phyloP scores from a whole-genome alignment of 345 rosid genomes.

The Populus euphratica region DNA sequence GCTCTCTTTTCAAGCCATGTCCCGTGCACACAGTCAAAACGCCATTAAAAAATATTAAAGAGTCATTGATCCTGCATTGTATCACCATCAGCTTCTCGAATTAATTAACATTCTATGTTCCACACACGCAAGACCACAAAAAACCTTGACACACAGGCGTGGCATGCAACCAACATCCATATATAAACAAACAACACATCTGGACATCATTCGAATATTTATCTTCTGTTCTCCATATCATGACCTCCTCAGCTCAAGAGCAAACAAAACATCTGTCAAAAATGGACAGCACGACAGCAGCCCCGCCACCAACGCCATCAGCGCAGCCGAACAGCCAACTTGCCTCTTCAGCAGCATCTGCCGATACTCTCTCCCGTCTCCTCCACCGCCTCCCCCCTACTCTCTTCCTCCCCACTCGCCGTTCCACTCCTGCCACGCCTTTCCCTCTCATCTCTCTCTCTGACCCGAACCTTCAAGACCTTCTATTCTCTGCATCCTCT shows the following conservation, averaged over 20 bases:
- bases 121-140: background rate
- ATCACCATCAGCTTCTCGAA: no score
- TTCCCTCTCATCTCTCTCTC: constrained; percentile 44
- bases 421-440: constrained; percentile 25
- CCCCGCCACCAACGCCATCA: constrained; percentile 87
- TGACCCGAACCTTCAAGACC: constrained; percentile 12
- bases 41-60: no score
- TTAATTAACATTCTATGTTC: background rate
- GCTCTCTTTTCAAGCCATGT: background rate
- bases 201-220: background rate
- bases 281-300: constrained; percentile 50
- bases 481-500: constrained; percentile 41
- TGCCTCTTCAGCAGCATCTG: constrained; percentile 35
- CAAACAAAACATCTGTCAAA: constrained; percentile 39
- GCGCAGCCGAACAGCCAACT: constrained; percentile 34
- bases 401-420: constrained; percentile 57
- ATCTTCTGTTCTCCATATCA: background rate
- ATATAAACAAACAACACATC: background rate
- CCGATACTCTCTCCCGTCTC: constrained; percentile 62
- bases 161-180: background rate
- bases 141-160: background rate
- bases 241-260: constrained; percentile 53
- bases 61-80: background rate
- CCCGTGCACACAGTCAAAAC: background rate
- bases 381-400: constrained; percentile 72